These are phyloP conservation scores for Triticum urartu DNA, from an alignment of 176 grass and related monocot species.

Conservation along the genomic window DNA sequence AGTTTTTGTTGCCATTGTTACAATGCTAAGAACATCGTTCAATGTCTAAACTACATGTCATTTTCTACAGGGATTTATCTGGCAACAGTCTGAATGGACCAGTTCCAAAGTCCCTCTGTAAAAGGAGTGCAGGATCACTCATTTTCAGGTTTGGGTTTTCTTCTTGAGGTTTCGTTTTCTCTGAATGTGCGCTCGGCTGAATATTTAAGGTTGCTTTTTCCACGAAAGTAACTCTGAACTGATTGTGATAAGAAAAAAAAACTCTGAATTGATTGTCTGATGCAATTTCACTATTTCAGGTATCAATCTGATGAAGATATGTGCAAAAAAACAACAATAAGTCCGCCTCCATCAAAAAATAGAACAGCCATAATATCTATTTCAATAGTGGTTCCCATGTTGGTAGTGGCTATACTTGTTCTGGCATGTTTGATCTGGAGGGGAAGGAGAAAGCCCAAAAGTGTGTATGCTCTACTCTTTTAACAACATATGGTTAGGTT, in stretches of 20 bases:
- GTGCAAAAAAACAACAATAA: neutral
- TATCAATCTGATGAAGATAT: neutral
- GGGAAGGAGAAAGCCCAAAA: too few relatives aligned
- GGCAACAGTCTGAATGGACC: neutral
- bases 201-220: neutral
- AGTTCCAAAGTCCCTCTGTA: neutral
- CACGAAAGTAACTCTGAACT: neutral
- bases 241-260: too few relatives aligned
- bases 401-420: neutral
- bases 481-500: too few relatives aligned
- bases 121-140: neutral
- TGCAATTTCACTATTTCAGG: neutral
- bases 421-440: neutral
- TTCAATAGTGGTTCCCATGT: neutral
- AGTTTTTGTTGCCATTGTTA: neutral
- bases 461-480: too few relatives aligned
- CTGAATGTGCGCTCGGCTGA: neutral
- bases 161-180: neutral
- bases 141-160: neutral
- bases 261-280: neutral
- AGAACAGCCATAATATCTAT: neutral
- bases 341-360: neutral
- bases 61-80: slow-evolving; percentile 4
- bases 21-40: neutral
- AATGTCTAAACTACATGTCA: neutral